Evolutionary conservation across 139 green algal genomes (phyloP), one percentile per base, ranked within the genome.

Genomic region (Tetradesmus lagerheimii): DNA sequence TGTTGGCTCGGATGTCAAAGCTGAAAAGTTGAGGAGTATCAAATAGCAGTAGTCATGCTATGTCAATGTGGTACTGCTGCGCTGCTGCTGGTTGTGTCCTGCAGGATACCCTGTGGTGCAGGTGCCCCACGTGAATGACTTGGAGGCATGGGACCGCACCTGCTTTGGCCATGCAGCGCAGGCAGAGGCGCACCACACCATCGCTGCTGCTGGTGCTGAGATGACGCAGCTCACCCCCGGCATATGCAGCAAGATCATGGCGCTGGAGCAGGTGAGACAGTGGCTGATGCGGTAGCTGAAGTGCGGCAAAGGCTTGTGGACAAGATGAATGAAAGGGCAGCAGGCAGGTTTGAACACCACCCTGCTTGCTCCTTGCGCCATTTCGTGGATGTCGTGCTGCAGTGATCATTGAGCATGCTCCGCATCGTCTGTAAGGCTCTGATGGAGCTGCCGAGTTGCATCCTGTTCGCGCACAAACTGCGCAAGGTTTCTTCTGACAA

Each of bases 81-180:
- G 16, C 57, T 31, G 23, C 25, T 71, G 20, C 57, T 71, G 67
- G n/a, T n/a, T 38, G 12, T 78, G n/a, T 39, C 31, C 35, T 47
- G 43, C 85, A 89, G 85, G 11, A 4, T 89, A 84, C 45, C 45
- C 85, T 57, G 57, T 37, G 4, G 85, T 41, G 29, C 9, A 43
- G 39, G 85, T 89, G 16, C 85, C 85, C 15, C 85, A 89, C 45
- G 23, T 89, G 71, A 89, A 89, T 71, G 87, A 93, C 45, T 5
- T 39, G 5, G 25, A 57, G 20, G 91, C 76, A 4, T 93, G 91
- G 91, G 83, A 91, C 37, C 83, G 88, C 38, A 35, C 83, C 5
- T 93, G 91, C 85, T 93, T 93, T 43, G 87, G 90, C 15, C 66
- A 27, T 62, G 25, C 66, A 57, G 83, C 76, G 1, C 39, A 91